phyloP scores from a whole-genome alignment of 257 asterid genomes.

The Cruciata laevipes region DNA sequence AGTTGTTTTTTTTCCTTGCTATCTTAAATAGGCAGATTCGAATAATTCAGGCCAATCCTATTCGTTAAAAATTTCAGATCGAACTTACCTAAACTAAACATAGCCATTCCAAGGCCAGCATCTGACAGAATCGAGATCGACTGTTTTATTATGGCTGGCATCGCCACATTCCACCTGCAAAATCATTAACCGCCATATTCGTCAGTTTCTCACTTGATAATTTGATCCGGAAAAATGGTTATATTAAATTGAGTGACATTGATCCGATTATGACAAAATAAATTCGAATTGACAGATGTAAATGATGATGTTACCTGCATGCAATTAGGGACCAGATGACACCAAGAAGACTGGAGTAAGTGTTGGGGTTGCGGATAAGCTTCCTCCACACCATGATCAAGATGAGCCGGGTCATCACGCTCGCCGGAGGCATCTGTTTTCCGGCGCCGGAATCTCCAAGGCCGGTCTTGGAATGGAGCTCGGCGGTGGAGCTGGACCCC shows the following conservation, averaged over 20 bases:
- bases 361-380: conserved; percentile 93
- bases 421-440: conserved; percentile 92
- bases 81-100: conserved; percentile 85
- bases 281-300: too few relatives aligned
- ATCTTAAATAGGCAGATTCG: not conserved
- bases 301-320: conserved; percentile 33
- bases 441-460: conserved; percentile 35
- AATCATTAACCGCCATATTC: not conserved
- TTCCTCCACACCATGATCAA: conserved; percentile 99
- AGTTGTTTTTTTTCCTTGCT: not conserved
- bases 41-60: not conserved
- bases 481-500: conserved; percentile 47
- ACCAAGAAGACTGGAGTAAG: conserved; percentile 94
- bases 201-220: not conserved
- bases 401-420: conserved; percentile 96
- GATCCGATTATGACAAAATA: not conserved
- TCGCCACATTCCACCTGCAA: conserved; percentile 78
- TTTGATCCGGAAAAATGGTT: too few relatives aligned
- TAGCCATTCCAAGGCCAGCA: conserved; percentile 99
- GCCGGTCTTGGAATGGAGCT: conserved; percentile 40
- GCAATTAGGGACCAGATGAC: conserved; percentile 79
- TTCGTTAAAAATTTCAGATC: not conserved
- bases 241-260: not conserved
- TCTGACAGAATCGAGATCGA: conserved; percentile 80
- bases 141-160: conserved; percentile 60